Evolutionary conservation across 2,329 filamentous ascomycete genomes (phyloP), one percentile per base, ranked within the genome.

Genomic region (Gyromitra esculenta): DNA sequence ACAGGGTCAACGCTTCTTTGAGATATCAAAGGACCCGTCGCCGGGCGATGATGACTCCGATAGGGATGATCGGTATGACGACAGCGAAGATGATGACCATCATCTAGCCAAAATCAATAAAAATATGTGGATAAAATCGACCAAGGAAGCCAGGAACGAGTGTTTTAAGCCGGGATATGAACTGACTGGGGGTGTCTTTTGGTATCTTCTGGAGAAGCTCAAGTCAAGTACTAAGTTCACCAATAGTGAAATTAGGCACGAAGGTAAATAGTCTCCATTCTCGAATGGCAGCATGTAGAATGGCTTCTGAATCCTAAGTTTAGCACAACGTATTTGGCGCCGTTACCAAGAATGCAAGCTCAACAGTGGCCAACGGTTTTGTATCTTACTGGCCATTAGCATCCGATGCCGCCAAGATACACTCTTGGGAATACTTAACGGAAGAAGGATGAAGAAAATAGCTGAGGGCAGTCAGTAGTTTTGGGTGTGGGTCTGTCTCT

Each of bases 231-330:
- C 62, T 18, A 65, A 65, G n/a, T 52, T 65, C 15, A 65, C 62
- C 8, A 52, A 65, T 35, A 52, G 62, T 21, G 62, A 65, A 13
- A 65, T 65, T 52, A 50, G 43, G 13, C 62, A 65, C 15, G 62
- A 65, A 65, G 62, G 62, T 65, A 37, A 13, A 9, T 43, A 0
- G 8, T 52, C 4, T 52, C 15, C 6, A 21, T 31, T 31, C 25
- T 2, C 1, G 25, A 31, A 31, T 31, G 2, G 25, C 25, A 31
- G 25, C 25, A 31, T 31, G 25, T 2, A 21, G 15, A 21, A 13
- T 52, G 15, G 48, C 6, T n/a, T 15, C 48, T 52, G 48, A 52
- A 2, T 2, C 9, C 9, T 52, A 21, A 7, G 1, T 3, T 6
- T 15, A 52, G 48, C 48, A 15, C 48, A 52, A 21, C 13, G 48